Conservation (phyloP, 1,284 basidiomycete species). For the Melanopsichium pennsylvanicum region DNA sequence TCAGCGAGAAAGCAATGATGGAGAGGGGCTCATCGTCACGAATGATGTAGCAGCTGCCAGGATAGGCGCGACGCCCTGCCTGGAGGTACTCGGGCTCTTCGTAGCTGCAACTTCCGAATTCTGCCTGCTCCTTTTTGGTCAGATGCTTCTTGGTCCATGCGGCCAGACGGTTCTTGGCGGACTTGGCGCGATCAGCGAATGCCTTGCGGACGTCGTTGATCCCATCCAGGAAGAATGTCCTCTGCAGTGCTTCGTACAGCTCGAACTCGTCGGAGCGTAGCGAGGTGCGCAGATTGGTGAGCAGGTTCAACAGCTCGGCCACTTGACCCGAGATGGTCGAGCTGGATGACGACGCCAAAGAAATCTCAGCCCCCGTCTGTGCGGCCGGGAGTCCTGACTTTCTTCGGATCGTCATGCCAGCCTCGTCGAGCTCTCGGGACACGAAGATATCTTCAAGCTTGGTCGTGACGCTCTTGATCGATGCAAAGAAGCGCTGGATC, state of each 20-base stretch:
- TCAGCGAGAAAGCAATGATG: constrained; percentile 58
- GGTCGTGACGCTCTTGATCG: constrained; percentile 46
- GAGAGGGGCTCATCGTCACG: constrained; percentile 59
- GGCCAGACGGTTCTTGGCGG: constrained; percentile 47
- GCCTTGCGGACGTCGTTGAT: constrained; percentile 57
- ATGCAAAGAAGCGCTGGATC: constrained; percentile 56
- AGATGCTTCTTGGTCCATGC: constrained; percentile 59
- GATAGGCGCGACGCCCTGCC: constrained; percentile 45
- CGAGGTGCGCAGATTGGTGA: constrained; percentile 34
- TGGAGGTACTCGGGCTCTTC: constrained; percentile 51
- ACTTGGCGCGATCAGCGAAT: constrained; percentile 52
- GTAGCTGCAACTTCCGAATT: constrained; percentile 33
- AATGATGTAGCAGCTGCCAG: constrained; percentile 48
- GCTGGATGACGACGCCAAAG: constrained; percentile 4
- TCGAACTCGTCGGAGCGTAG: constrained; percentile 54
- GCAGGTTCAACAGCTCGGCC: constrained; percentile 38
- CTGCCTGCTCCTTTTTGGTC: constrained; percentile 37
- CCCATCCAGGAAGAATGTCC: constrained; percentile 23
- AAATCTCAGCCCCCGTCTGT: background rate
- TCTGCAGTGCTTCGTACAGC: constrained; percentile 53
- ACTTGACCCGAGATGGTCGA: constrained; percentile 16
- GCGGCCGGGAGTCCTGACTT: constrained; percentile 6
- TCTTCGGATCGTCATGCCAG: constrained; percentile 48
- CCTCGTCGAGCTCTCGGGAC: constrained; percentile 54
- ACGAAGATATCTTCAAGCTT: constrained; percentile 51